Conservation (phyloP, 1,284 basidiomycete species). For the Schizophyllum commune region DNA sequence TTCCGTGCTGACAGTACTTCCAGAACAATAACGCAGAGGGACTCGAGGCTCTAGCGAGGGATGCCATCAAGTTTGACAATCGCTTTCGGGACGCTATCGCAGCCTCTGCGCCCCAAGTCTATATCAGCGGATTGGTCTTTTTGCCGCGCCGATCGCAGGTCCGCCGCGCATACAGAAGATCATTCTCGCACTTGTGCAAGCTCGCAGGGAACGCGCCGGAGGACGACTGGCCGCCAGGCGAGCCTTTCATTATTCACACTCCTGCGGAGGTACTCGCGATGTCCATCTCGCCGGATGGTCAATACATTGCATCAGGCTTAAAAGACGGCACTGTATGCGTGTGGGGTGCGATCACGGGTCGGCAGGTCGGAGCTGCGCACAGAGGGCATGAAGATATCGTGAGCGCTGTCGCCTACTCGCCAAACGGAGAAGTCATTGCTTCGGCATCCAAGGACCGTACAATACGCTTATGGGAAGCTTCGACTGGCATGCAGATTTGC, state of each 20-base stretch:
- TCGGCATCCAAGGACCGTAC: too few relatives aligned
- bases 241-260: slow-evolving; percentile 5
- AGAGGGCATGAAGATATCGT: too few relatives aligned
- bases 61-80: slow-evolving; percentile 9
- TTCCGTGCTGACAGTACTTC: not conserved
- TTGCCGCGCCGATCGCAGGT: slow-evolving; percentile 3
- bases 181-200: not conserved
- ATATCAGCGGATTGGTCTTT: slow-evolving; percentile 14
- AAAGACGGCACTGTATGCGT: slow-evolving; percentile 9
- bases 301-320: slow-evolving; percentile 13
- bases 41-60: slow-evolving; percentile 3
- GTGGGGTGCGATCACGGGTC: slow-evolving; percentile 20
- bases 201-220: not conserved
- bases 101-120: slow-evolving; percentile 15
- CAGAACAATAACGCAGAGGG: not conserved
- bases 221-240: not conserved
- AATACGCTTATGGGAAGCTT: too few relatives aligned
- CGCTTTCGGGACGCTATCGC: slow-evolving; percentile 9
- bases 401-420: too few relatives aligned
- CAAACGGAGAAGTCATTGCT: too few relatives aligned
- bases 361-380: not conserved
- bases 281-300: slow-evolving; percentile 14
- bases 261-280: slow-evolving; percentile 3
- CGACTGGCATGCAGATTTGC: not conserved
- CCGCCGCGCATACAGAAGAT: not conserved